Evolutionary conservation across 2,329 filamentous ascomycete genomes (phyloP), one percentile per base, ranked within the genome.

Genomic region (Mycosphaerelloides madeirae): DNA sequence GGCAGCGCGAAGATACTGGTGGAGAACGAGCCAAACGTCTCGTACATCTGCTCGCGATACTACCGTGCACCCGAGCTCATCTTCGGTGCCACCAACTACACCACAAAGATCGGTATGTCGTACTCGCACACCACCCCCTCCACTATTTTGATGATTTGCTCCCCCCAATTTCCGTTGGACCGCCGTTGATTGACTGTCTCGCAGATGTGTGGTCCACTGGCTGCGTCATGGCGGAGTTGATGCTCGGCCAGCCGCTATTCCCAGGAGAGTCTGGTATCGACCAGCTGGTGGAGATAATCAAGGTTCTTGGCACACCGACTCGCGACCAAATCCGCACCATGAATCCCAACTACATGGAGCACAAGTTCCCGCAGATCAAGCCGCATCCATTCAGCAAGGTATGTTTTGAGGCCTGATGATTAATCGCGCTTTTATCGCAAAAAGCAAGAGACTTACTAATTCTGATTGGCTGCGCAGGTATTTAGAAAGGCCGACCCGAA

Each of bases 261-360:
- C 93, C 93, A 19, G 93, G 93, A 61, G 93, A 98, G 70, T 98
- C 93, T 37, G 93, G 93, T 54, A 98, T 98, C 62, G 93, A 98
- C 66, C 93, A 98, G 68, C 76, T 98, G 38, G 93, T 98, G 35
- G 93, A 98, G 71, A 98, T 98, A 66, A 98, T 98, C 78, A 98
- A 98, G 74, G 91, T 98, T 41, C 75, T 98, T 49, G 93, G 93
- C 48, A 98, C 93, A 14, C 93, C 93, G 14, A 97, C 93, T 29
- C 81, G 93, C 54, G 93, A 98, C 68, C 93, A 98, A 70, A 98
- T 98, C 63, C 87, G 93, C 58, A 98, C 93, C 55, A 98, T 98
- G 93, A 98, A 98, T 71, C 93, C 93, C 48, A 98, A 98, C 71
- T 98, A 98, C 72, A 98, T 98, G 93, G 93, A 98, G 74, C 93